phyloP scores from a whole-genome alignment of 306 rosid genomes.

The Glycine latifolia region DNA sequence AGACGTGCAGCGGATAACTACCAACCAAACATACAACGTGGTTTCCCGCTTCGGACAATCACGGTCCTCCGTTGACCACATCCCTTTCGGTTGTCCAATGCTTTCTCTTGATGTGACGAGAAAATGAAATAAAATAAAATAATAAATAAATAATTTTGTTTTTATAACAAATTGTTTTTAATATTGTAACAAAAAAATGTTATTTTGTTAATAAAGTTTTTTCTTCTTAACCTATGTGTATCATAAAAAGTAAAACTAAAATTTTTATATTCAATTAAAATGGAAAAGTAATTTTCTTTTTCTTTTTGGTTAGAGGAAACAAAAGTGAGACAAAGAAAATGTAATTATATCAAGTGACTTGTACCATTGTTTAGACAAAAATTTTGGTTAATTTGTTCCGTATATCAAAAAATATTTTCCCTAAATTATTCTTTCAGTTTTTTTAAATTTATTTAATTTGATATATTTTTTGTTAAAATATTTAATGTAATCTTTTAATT shows the following conservation, averaged over 20 bases:
- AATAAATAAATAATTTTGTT: too few species aligned
- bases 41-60: slow-evolving; percentile 41
- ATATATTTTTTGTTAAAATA: too few species aligned
- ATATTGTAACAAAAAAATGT: too few species aligned
- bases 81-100: not conserved
- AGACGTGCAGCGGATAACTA: slow-evolving; percentile 45
- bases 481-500: too few species aligned
- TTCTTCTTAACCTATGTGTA: not conserved
- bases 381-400: too few species aligned
- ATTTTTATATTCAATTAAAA: not conserved
- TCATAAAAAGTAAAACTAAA: too few species aligned
- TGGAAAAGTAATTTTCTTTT: not conserved
- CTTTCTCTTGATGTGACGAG: not conserved
- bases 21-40: slow-evolving; percentile 45
- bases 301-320: not conserved
- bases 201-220: not conserved
- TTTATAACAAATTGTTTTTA: not conserved
- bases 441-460: too few species aligned
- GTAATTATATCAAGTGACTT: not conserved
- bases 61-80: not conserved
- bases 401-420: too few species aligned
- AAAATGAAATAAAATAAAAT: not conserved
- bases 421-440: too few species aligned
- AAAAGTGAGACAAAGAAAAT: not conserved
- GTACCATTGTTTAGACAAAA: not conserved